A percentile compares a stretch with the other conserved stretches of the same genome.
These are phyloP conservation scores for Lecanicillium sp. DNA, from an alignment of 2,329 filamentous ascomycete genomes.

Conservation along the genomic window DNA sequence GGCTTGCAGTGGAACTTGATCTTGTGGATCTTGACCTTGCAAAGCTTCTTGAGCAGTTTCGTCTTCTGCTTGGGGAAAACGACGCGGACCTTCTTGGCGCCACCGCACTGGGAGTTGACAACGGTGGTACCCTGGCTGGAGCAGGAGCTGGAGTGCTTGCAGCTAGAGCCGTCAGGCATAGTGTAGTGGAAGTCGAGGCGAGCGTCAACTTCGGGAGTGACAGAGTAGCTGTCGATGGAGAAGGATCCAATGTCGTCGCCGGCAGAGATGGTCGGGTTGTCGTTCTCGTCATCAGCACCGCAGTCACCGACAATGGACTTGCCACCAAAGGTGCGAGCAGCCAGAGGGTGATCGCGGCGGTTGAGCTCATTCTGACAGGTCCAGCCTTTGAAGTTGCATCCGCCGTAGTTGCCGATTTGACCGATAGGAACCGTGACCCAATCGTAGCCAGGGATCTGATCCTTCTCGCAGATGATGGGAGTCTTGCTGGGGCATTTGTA, in stretches of 20 bases:
- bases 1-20: constrained; percentile 67
- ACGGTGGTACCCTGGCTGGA: constrained; percentile 59
- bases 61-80: constrained; percentile 53
- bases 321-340: constrained; percentile 41
- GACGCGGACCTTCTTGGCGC: constrained; percentile 74
- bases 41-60: constrained; percentile 45
- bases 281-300: constrained; percentile 22
- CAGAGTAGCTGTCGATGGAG: constrained; percentile 67
- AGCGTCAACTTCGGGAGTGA: constrained; percentile 67
- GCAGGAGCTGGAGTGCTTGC: constrained; percentile 71
- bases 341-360: constrained; percentile 48
- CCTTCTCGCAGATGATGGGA: constrained; percentile 67
- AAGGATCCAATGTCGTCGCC: constrained; percentile 43
- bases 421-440: constrained; percentile 59
- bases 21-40: constrained; percentile 68
- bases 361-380: constrained; percentile 51
- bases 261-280: constrained; percentile 25
- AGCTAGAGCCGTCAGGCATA: constrained; percentile 75
- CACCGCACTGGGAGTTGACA: constrained; percentile 85
- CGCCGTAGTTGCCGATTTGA: constrained; percentile 57
- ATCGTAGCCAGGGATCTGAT: constrained; percentile 64
- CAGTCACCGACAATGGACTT: constrained; percentile 56
- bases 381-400: constrained; percentile 69
- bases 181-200: constrained; percentile 80
- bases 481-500: constrained; percentile 65